Percentiles rank a stretch among this genome's conserved stretches.
Evolutionary conservation across 306 rosid species (phyloP).

Genomic region (Acacia crassicarpa): DNA sequence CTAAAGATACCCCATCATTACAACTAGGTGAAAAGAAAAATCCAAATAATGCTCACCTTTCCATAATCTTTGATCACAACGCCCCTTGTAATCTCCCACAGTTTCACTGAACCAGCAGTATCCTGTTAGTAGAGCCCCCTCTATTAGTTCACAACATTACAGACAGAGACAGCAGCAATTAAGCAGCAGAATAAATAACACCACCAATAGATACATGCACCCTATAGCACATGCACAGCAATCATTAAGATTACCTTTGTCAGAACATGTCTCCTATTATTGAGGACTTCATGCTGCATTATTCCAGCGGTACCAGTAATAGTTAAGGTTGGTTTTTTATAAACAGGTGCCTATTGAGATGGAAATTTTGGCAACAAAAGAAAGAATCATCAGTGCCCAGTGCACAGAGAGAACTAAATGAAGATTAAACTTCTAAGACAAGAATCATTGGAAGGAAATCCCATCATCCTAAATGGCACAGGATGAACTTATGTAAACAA

Average conservation of each 20-base stretch:
- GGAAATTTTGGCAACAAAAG: conserved; percentile 19
- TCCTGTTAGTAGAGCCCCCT: conserved; percentile 48
- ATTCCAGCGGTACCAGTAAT: conserved; percentile 77
- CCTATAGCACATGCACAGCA: not conserved
- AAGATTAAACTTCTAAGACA: conserved; percentile 16
- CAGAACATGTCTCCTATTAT: conserved; percentile 77
- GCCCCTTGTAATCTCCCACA: conserved; percentile 92
- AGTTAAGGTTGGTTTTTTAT: conserved; percentile 66
- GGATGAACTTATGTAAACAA: not conserved
- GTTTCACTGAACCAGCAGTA: conserved; percentile 71
- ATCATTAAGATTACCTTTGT: conserved; percentile 63
- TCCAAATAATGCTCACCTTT: conserved; percentile 51
- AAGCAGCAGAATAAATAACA: not conserved
- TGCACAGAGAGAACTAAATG: conserved; percentile 14
- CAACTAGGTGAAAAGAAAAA: conserved; percentile 6
- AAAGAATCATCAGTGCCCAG: conserved; percentile 16
- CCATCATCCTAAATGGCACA: not conserved
- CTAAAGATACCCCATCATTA: not conserved
- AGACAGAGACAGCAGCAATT: not conserved
- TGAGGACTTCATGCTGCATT: conserved; percentile 82
- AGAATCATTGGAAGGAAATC: conserved; percentile 7
- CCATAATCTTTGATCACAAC: conserved; percentile 75
- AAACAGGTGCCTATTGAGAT: conserved; percentile 63
- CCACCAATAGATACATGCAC: not conserved
- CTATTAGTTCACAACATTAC: conserved; percentile 25